These are phyloP conservation scores for Trypanosoma grayi DNA, from an alignment of 208 protist species.

Conservation along the genomic window DNA sequence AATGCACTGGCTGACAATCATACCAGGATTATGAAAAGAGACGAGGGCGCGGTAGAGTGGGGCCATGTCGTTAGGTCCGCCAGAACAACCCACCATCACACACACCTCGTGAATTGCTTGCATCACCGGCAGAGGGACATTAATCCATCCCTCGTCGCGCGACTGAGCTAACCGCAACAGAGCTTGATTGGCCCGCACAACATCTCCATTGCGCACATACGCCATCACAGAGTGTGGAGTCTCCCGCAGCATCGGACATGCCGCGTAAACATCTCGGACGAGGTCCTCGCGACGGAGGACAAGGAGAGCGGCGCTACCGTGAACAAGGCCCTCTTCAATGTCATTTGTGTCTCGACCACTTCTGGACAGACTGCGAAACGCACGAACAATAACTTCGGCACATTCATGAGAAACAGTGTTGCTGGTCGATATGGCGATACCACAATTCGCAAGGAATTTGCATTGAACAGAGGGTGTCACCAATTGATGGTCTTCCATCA, in stretches of 20 bases:
- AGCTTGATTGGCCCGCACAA: constrained; percentile 34
- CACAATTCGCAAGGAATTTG: constrained; percentile 78
- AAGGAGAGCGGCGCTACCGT: constrained; percentile 57
- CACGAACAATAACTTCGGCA: constrained; percentile 30
- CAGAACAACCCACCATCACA: constrained; percentile 42
- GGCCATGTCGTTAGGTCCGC: constrained; percentile 37
- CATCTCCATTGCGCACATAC: constrained; percentile 36
- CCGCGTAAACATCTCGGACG: constrained; percentile 43
- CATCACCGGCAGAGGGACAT: constrained; percentile 35
- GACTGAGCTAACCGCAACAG: constrained; percentile 45
- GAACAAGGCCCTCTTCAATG: constrained; percentile 64
- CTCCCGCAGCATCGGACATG: constrained; percentile 41
- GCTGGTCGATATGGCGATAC: constrained; percentile 28
- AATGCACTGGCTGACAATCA: constrained; percentile 63
- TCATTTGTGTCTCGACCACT: constrained; percentile 24
- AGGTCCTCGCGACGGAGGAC: constrained; percentile 29
- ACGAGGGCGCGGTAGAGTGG: constrained; percentile 63
- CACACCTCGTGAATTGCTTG: constrained; percentile 48
- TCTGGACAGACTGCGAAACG: constrained; percentile 23
- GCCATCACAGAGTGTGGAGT: constrained; percentile 71
- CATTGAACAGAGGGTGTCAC: constrained; percentile 39
- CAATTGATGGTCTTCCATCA: constrained; percentile 6
- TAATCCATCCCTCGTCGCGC: constrained; percentile 70
- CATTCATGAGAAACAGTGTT: constrained; percentile 11
- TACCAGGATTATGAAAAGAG: constrained; percentile 69